Conservation (phyloP, 768 basidiomycete genomes). For the Boletus tylopilopsis region DNA sequence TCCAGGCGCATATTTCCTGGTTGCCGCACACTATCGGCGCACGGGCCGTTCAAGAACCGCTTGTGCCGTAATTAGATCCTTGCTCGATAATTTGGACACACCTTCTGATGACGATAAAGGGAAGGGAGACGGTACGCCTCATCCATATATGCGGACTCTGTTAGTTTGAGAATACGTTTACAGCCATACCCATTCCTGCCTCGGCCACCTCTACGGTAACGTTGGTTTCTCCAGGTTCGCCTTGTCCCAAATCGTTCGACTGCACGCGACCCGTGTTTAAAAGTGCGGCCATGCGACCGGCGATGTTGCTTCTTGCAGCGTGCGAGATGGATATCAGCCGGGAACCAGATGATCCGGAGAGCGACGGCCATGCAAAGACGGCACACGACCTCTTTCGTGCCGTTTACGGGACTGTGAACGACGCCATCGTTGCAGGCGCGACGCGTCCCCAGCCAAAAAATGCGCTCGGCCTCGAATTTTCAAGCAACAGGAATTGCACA, state of each 20-base stretch:
- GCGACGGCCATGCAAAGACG: slow-evolving; percentile 14
- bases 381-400: slow-evolving; percentile 31
- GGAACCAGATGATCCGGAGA: slow-evolving; percentile 21
- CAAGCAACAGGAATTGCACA: slow-evolving; percentile 1
- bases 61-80: slow-evolving; percentile 24
- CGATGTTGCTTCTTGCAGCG: slow-evolving; percentile 29
- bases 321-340: slow-evolving; percentile 33
- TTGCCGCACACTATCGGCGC: slow-evolving; percentile 32
- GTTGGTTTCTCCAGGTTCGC: slow-evolving; percentile 5
- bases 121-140: slow-evolving; percentile 25
- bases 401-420: slow-evolving; percentile 26
- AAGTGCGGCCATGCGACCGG: slow-evolving; percentile 23
- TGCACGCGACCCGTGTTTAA: slow-evolving; percentile 7
- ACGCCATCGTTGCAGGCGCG: slow-evolving; percentile 17
- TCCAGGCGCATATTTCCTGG: slow-evolving; percentile 30
- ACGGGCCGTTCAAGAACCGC: slow-evolving; percentile 31
- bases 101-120: slow-evolving; percentile 13
- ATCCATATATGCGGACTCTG: slow-evolving; percentile 7
- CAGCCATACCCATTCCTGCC: slow-evolving; percentile 7
- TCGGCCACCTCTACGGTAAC: slow-evolving; percentile 8
- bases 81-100: slow-evolving; percentile 15
- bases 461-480: slow-evolving; percentile 26
- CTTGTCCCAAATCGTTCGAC: slow-evolving; percentile 7
- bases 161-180: slow-evolving; percentile 14
- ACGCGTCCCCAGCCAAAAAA: slow-evolving; percentile 14